These are phyloP conservation scores for Blastomyces gilchristii DNA, from an alignment of 2,329 filamentous ascomycete species.

Conservation along the genomic window DNA sequence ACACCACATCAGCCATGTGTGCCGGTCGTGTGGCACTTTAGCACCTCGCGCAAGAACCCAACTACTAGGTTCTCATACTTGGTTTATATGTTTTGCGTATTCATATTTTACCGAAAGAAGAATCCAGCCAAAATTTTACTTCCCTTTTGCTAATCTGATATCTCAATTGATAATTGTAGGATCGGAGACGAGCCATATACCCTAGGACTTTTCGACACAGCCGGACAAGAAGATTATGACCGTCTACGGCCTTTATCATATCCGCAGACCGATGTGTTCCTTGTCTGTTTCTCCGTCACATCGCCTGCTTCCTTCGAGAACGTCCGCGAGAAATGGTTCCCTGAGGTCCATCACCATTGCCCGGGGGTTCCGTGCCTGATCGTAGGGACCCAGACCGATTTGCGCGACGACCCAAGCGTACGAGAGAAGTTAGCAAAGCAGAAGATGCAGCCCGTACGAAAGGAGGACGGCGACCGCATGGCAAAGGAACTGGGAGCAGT, in stretches of 20 bases:
- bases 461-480: slow-evolving; percentile 91
- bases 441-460: slow-evolving; percentile 87
- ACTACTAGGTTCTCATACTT: background rate
- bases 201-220: slow-evolving; percentile 93
- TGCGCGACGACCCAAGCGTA: slow-evolving; percentile 79
- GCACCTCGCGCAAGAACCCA: background rate
- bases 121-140: background rate
- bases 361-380: slow-evolving; percentile 96
- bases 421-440: slow-evolving; percentile 88
- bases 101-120: background rate
- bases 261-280: slow-evolving; percentile 95
- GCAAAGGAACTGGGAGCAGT: slow-evolving; percentile 94
- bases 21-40: slow-evolving; percentile 2
- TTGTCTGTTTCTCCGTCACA: slow-evolving; percentile 97
- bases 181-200: slow-evolving; percentile 99
- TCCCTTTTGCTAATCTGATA: slow-evolving; percentile 7
- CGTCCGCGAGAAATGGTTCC: slow-evolving; percentile 98
- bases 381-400: slow-evolving; percentile 93
- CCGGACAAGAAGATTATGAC: slow-evolving; percentile 99
- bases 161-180: slow-evolving; percentile 44
- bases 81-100: background rate
- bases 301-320: slow-evolving; percentile 98
- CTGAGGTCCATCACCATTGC: slow-evolving; percentile 97
- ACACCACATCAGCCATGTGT: slow-evolving; percentile 8
- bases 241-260: slow-evolving; percentile 92